Conservation (phyloP, 139 green algal species). For the Chlamydomonas schloesseri region DNA sequence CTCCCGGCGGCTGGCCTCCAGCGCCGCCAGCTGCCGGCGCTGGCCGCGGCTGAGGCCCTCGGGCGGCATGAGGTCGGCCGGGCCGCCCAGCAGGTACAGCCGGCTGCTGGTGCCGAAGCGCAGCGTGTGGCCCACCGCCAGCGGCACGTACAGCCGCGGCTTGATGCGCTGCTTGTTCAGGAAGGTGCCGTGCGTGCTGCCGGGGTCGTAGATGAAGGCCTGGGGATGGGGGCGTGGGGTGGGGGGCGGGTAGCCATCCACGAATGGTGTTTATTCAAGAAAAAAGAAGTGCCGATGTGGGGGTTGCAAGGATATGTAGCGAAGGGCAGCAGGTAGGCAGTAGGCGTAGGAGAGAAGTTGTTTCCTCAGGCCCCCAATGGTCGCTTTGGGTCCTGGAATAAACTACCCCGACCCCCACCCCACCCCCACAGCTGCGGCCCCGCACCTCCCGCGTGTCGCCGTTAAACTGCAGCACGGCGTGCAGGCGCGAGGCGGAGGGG, state of each 20-base stretch:
- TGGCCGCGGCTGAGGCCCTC: constrained; percentile 80
- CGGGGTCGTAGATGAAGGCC: constrained; percentile 88
- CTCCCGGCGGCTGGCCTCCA: constrained; percentile 62
- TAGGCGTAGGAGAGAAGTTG: too few species aligned
- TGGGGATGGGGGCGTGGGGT: not conserved
- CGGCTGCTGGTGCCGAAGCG: constrained; percentile 87
- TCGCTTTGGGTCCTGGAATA: too few species aligned
- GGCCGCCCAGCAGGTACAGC: constrained; percentile 86
- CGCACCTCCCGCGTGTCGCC: constrained; percentile 35
- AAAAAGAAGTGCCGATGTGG: too few species aligned
- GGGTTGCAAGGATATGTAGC: too few species aligned
- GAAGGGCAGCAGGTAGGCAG: too few species aligned
- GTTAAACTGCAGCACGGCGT: constrained; percentile 60
- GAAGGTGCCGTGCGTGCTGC: constrained; percentile 90
- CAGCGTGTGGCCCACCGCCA: constrained; percentile 64
- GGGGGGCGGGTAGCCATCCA: too few species aligned
- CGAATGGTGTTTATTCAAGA: too few species aligned
- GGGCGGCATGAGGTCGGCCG: constrained; percentile 87
- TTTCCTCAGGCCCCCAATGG: too few species aligned
- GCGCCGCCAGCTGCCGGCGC: constrained; percentile 56
- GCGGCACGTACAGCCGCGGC: constrained; percentile 39
- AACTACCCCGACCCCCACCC: not conserved
- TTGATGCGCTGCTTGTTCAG: constrained; percentile 88
- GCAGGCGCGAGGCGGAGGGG: constrained; percentile 75
- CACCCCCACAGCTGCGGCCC: too few species aligned